These are phyloP conservation scores for Hypoxylon sp. DNA, from an alignment of 2,329 filamentous ascomycete species.

Conservation along the genomic window DNA sequence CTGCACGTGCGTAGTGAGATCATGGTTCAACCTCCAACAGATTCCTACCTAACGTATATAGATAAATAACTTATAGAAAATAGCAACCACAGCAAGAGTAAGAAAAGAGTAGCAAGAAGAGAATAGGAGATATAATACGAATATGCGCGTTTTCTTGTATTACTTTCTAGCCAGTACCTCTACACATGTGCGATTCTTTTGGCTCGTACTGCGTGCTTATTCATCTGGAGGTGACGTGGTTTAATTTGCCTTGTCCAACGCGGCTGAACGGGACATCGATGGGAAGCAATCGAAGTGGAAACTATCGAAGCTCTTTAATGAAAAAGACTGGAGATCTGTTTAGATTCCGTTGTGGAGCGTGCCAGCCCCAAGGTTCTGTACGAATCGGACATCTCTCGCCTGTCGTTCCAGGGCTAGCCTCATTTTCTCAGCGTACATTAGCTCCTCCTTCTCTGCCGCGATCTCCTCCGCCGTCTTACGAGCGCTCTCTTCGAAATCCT, in stretches of 20 bases:
- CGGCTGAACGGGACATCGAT: conserved; percentile 19
- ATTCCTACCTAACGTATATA: too few relatives aligned
- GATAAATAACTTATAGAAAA: not conserved
- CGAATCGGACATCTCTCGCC: conserved; percentile 81
- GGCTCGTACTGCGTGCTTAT: conserved; percentile 14
- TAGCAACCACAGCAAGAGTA: too few relatives aligned
- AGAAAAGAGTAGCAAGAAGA: too few relatives aligned
- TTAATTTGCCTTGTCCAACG: conserved; percentile 20
- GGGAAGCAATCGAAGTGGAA: conserved; percentile 14
- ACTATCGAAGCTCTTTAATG: conserved; percentile 11
- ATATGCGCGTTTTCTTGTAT: too few relatives aligned
- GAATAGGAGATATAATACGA: too few relatives aligned
- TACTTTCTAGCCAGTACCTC: too few relatives aligned
- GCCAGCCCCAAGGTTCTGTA: conserved; percentile 72
- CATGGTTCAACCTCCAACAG: conserved; percentile 27
- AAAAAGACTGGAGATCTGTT: conserved; percentile 16
- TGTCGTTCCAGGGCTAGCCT: conserved; percentile 79
- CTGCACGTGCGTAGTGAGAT: conserved; percentile 31
- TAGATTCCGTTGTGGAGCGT: conserved; percentile 45
- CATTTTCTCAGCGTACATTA: conserved; percentile 76
- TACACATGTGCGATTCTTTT: too few relatives aligned
- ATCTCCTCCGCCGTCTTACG: conserved; percentile 60
- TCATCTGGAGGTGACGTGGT: conserved; percentile 32
- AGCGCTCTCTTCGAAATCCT: conserved; percentile 64
- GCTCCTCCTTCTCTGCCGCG: conserved; percentile 66